Evolutionary conservation across 176 grass and related monocot genomes (phyloP).

Genomic region (Bonia amplexicaulis): DNA sequence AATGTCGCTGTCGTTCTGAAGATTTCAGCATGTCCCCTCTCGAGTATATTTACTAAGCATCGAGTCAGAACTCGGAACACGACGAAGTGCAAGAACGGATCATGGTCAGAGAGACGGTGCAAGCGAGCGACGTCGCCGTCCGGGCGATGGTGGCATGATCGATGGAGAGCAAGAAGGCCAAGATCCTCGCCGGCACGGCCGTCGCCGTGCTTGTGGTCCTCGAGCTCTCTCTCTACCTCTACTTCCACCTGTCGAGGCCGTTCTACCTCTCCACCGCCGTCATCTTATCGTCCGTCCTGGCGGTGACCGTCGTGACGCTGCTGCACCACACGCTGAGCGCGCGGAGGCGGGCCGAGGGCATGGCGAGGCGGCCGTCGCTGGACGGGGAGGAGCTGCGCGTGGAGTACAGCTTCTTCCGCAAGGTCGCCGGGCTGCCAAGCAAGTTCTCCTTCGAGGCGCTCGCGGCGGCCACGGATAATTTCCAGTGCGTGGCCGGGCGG

Average conservation of each 20-base stretch:
- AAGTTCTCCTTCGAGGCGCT: constrained; percentile 42
- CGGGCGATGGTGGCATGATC: background rate
- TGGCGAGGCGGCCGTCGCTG: background rate
- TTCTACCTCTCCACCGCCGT: constrained; percentile 32
- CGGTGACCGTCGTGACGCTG: background rate
- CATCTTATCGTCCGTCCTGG: constrained; percentile 14
- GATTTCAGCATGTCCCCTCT: background rate
- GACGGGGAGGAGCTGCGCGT: constrained; percentile 25
- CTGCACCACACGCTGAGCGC: background rate
- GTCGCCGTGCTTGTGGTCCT: background rate
- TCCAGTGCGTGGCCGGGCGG: constrained; percentile 40
- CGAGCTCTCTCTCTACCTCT: constrained; percentile 20
- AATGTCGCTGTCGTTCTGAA: background rate
- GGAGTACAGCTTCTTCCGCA: constrained; percentile 74
- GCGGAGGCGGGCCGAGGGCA: background rate
- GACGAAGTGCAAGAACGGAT: background rate
- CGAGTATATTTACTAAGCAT: background rate
- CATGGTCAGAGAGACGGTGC: background rate
- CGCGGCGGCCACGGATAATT: constrained; percentile 48
- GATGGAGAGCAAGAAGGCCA: constrained; percentile 33
- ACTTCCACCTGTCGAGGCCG: constrained; percentile 26
- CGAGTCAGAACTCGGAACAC: background rate
- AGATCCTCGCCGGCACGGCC: constrained; percentile 19
- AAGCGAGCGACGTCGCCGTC: background rate
- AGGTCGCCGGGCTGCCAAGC: constrained; percentile 51